Conservation (phyloP, 2,329 filamentous ascomycete genomes). For the Penicillium sp. region DNA sequence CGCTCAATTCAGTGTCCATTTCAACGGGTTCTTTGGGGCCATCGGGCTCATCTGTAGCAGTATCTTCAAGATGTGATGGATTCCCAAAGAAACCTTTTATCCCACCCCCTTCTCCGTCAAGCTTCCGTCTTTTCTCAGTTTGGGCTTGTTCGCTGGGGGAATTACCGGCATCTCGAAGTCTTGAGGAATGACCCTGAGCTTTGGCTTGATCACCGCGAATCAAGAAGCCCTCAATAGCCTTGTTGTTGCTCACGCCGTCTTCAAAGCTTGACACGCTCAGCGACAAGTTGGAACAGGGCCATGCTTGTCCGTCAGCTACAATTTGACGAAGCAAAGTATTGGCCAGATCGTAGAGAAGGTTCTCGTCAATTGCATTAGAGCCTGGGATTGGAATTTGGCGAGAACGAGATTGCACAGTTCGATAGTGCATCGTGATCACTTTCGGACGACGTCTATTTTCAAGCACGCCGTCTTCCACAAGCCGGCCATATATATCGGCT, state of each 20-base stretch:
- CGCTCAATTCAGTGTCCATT: not conserved
- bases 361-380: constrained; percentile 70
- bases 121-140: constrained; percentile 45
- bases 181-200: constrained; percentile 34
- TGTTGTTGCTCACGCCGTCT: constrained; percentile 77
- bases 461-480: constrained; percentile 85
- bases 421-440: constrained; percentile 80
- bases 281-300: constrained; percentile 89
- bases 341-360: constrained; percentile 69
- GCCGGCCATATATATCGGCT: constrained; percentile 82
- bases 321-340: constrained; percentile 75
- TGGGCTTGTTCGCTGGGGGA: constrained; percentile 15
- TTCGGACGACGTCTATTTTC: constrained; percentile 84
- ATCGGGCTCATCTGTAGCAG: not conserved
- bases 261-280: constrained; percentile 90
- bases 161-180: constrained; percentile 14
- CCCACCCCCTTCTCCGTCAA: constrained; percentile 50
- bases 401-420: constrained; percentile 70
- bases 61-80: constrained; percentile 15
- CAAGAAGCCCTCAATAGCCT: constrained; percentile 83
- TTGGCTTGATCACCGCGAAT: constrained; percentile 62
- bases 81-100: constrained; percentile 60
- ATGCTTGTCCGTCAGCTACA: constrained; percentile 71
- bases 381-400: constrained; percentile 73
- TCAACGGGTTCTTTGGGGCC: not conserved